A percentile compares a stretch with the other conserved stretches of the same genome.
phyloP scores from a whole-genome alignment of 768 basidiomycete species.

The Hydnum rufescens region DNA sequence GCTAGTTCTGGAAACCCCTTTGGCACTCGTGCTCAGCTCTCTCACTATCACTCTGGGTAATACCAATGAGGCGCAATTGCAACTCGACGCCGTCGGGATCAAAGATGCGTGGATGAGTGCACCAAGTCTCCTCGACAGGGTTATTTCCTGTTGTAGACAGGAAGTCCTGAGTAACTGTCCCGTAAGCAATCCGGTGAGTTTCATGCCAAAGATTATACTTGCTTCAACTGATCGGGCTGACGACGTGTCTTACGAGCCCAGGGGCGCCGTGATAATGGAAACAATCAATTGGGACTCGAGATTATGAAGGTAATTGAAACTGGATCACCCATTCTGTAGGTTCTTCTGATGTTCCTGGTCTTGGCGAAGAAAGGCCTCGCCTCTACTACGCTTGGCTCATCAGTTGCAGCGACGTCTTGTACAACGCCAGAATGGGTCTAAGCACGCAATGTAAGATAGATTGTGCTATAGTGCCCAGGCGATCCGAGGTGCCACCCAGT shows the following conservation, averaged over 20 bases:
- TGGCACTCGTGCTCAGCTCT: constrained; percentile 84
- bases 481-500: constrained; percentile 20
- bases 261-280: constrained; percentile 89
- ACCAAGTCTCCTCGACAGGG: constrained; percentile 66
- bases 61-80: constrained; percentile 85
- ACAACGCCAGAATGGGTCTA: constrained; percentile 81
- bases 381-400: constrained; percentile 87
- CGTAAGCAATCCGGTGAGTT: constrained; percentile 93
- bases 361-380: constrained; percentile 90
- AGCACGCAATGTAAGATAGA: constrained; percentile 71
- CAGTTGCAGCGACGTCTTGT: constrained; percentile 81
- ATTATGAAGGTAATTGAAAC: constrained; percentile 63
- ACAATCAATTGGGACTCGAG: constrained; percentile 81
- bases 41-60: constrained; percentile 95
- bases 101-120: constrained; percentile 82
- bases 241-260: constrained; percentile 97
- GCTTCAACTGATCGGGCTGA: constrained; percentile 45
- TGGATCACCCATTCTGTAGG: too few relatives aligned
- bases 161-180: constrained; percentile 84
- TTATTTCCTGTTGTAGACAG: constrained; percentile 82
- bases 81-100: constrained; percentile 82
- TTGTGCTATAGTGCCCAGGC: neutral
- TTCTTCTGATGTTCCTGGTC: constrained; percentile 96
- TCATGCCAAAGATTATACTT: constrained; percentile 24
- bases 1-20: constrained; percentile 46